A percentile compares a stretch with the other conserved stretches of the same genome.
Evolutionary conservation across 192 early-diverging fungal species (phyloP).

Genomic region (Polychytrium aggregatum): DNA sequence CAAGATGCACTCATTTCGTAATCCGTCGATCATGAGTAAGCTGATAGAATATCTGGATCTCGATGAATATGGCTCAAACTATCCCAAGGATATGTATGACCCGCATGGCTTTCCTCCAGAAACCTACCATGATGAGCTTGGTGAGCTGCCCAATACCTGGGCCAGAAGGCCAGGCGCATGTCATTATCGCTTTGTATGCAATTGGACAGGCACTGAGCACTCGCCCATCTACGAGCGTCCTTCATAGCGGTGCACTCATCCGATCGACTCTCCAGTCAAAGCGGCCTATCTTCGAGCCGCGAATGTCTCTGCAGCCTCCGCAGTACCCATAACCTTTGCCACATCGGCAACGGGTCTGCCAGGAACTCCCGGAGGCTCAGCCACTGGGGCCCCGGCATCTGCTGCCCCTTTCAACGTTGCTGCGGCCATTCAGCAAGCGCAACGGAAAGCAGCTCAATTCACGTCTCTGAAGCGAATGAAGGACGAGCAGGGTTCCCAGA

Average conservation of each 20-base stretch:
- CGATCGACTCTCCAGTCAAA: conserved; percentile 15
- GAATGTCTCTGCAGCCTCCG: conserved; percentile 22
- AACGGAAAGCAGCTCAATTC: conserved; percentile 16
- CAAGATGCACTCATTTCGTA: conserved; percentile 79
- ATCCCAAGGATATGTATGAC: conserved; percentile 57
- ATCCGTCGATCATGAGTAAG: conserved; percentile 82
- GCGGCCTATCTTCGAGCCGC: conserved; percentile 25
- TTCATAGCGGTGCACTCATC: not conserved
- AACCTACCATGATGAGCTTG: conserved; percentile 46
- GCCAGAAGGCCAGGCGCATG: too few species aligned
- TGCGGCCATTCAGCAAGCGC: conserved; percentile 8
- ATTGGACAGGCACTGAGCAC: too few species aligned
- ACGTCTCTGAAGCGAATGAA: too few species aligned
- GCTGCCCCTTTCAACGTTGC: conserved; percentile 2
- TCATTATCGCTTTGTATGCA: too few species aligned
- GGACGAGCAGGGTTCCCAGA: too few species aligned
- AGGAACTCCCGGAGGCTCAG: not conserved
- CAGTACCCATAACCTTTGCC: not conserved
- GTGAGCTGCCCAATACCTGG: too few species aligned
- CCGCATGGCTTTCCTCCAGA: conserved; percentile 52
- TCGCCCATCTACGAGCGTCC: not conserved
- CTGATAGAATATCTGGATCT: conserved; percentile 73
- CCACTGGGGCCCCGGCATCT: not conserved
- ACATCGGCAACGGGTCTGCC: not conserved
- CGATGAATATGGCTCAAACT: conserved; percentile 74